Conservation (phyloP, 139 green algal species). For the Chlamydomonas asymmetrica region DNA sequence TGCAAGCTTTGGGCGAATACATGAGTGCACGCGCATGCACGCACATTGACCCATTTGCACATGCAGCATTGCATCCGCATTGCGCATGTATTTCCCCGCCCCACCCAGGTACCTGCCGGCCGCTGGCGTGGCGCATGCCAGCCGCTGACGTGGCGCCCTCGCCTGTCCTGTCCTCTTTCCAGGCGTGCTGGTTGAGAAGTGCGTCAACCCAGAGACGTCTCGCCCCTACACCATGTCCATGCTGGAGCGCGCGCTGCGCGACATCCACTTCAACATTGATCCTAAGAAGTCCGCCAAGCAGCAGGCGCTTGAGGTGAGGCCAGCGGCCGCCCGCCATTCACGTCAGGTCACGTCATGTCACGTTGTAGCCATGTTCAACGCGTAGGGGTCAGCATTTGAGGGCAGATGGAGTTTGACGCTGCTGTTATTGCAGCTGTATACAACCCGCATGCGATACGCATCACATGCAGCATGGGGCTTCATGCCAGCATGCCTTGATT, state of each 20-base stretch:
- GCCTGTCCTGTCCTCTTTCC: constrained; percentile 24
- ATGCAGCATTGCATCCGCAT: too few relatives aligned
- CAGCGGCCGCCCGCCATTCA: too few relatives aligned
- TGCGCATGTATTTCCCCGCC: too few relatives aligned
- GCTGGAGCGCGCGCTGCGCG: constrained; percentile 90
- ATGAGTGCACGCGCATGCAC: too few relatives aligned
- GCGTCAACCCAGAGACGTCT: constrained; percentile 88
- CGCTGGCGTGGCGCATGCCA: background rate
- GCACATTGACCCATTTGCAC: too few relatives aligned
- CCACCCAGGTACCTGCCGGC: too few relatives aligned
- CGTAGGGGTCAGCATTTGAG: background rate
- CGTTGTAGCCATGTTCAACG: background rate
- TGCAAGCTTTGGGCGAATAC: too few relatives aligned
- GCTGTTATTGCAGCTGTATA: background rate
- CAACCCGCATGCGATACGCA: background rate
- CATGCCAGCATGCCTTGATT: too few relatives aligned
- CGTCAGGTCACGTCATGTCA: too few relatives aligned
- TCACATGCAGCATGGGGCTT: too few relatives aligned
- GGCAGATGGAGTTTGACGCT: background rate
- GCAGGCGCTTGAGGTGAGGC: constrained; percentile 83
- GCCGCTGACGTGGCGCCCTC: background rate
- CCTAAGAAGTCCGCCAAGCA: constrained; percentile 90
- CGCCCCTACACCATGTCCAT: constrained; percentile 93
- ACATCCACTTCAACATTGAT: constrained; percentile 94
- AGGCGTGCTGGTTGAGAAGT: constrained; percentile 87